These are phyloP conservation scores for Echinosphaeria canescens DNA, from an alignment of 2,329 filamentous ascomycete species.

Conservation along the genomic window DNA sequence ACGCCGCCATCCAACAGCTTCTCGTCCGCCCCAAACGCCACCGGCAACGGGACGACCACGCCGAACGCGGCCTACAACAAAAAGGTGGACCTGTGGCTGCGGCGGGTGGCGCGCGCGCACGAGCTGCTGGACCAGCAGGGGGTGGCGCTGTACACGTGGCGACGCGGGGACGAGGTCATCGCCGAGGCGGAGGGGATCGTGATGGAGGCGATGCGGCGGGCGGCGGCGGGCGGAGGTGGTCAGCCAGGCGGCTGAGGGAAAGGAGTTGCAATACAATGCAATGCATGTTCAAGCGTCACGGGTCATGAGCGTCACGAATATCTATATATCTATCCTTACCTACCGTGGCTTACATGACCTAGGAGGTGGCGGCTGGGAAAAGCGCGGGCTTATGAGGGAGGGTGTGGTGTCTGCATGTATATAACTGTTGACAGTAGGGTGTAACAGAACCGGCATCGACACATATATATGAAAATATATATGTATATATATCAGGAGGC, in stretches of 20 bases:
- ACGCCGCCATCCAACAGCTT: constrained; percentile 1
- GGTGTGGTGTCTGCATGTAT: too few species aligned
- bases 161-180: constrained; percentile 47
- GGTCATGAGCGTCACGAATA: too few species aligned
- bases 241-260: background rate
- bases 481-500: too few species aligned
- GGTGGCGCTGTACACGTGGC: constrained; percentile 52
- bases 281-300: too few species aligned
- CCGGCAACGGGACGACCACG: constrained; percentile 2
- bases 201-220: constrained; percentile 24
- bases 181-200: constrained; percentile 44
- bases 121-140: constrained; percentile 36
- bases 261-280: too few species aligned
- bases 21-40: constrained; percentile 2
- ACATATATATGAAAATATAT: too few species aligned
- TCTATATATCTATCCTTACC: too few species aligned
- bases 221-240: constrained; percentile 9
- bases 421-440: too few species aligned
- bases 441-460: too few species aligned
- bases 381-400: too few species aligned
- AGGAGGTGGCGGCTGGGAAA: too few species aligned
- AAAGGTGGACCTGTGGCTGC: constrained; percentile 51
- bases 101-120: constrained; percentile 43
- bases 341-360: too few species aligned
- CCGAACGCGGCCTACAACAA: constrained; percentile 24